These are phyloP conservation scores for Citrus cavaleriei DNA, from an alignment of 345 rosid species.

Conservation along the genomic window DNA sequence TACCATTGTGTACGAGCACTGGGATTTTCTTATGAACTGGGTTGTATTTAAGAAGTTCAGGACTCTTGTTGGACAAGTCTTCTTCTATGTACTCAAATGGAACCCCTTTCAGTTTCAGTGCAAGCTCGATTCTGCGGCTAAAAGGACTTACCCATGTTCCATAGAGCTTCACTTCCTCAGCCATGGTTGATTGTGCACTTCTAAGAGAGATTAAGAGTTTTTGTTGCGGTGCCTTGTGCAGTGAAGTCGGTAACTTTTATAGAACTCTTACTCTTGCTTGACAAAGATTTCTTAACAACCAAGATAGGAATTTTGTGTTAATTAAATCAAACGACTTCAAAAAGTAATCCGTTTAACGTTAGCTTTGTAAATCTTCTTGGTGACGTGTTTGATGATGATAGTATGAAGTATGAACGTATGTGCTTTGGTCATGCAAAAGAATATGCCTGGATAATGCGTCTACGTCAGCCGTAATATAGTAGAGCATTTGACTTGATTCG, in stretches of 20 bases:
- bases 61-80: constrained; percentile 32
- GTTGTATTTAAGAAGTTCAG: constrained; percentile 33
- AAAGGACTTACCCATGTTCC: constrained; percentile 26
- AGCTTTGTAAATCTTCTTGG: too few species aligned
- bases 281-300: not conserved
- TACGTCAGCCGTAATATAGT: too few species aligned
- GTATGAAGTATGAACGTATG: too few species aligned
- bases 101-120: constrained; percentile 37
- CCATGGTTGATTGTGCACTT: not conserved
- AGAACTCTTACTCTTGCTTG: not conserved
- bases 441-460: too few species aligned
- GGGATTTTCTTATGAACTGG: constrained; percentile 41
- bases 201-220: not conserved
- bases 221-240: not conserved
- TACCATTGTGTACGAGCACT: constrained; percentile 41
- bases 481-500: too few species aligned
- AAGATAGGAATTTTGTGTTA: not conserved
- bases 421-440: too few species aligned
- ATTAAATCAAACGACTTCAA: not conserved
- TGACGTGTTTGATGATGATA: not conserved
- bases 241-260: not conserved
- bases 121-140: constrained; percentile 34
- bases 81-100: constrained; percentile 36
- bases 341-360: too few species aligned
- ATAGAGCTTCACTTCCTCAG: constrained; percentile 4